These are phyloP conservation scores for Pseudopyricularia javanii DNA, from an alignment of 2,329 filamentous ascomycete genomes.

Conservation along the genomic window DNA sequence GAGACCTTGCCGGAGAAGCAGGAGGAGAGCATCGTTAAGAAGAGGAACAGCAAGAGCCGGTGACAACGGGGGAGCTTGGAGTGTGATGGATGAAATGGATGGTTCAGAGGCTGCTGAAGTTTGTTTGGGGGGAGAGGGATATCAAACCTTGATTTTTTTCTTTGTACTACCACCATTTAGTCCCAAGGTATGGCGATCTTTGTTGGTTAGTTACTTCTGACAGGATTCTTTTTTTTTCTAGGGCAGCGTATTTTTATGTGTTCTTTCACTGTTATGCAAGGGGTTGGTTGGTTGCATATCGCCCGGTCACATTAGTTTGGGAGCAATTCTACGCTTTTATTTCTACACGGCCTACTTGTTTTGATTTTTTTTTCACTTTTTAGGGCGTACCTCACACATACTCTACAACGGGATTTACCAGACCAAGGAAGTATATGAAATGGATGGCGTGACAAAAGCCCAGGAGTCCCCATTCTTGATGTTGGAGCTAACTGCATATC, in stretches of 20 bases:
- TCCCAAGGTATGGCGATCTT: neutral
- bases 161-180: neutral
- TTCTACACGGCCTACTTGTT: no score
- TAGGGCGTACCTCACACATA: neutral
- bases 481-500: no score
- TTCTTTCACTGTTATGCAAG: neutral
- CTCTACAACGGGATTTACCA: no score
- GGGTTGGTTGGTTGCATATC: neutral
- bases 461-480: no score
- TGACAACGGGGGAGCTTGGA: neutral
- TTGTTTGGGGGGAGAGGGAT: neutral
- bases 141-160: neutral
- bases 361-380: conserved; percentile 5
- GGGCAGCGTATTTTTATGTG: neutral
- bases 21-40: neutral
- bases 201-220: neutral
- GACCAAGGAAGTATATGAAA: no score
- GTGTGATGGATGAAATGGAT: neutral
- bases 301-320: neutral
- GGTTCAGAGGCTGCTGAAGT: neutral
- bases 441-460: no score
- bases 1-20: neutral
- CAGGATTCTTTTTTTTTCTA: neutral
- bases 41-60: neutral
- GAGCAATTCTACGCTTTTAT: neutral